Evolutionary conservation across 352 stramenopile species (phyloP), one percentile per base, ranked within the genome.

Genomic region (Phytophthora hibernalis): DNA sequence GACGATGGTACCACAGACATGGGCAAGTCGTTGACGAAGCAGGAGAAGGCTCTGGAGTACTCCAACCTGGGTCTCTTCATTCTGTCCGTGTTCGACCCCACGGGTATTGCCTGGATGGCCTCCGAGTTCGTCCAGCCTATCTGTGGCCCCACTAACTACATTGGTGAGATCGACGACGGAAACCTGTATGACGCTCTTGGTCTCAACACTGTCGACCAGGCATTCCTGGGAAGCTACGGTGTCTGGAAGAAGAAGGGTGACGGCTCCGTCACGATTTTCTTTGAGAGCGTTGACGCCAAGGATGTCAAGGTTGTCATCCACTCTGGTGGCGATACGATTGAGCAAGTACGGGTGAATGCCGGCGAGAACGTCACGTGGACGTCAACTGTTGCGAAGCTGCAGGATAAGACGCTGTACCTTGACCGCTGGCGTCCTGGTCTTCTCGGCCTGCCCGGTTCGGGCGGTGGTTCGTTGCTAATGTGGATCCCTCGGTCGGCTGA

Each of bases 81-180:
- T 1, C 55, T 89, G 35, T 71, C 78, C 7, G 69, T 73, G 13
- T 80, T 89, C 12, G 78, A 89, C 38, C 74, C 76, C 0, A 89
- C 72, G 6, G 76, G 78, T 48, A 69, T 89, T 53, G 76, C 74
- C 12, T 72, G 55, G 47, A 76, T 89, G 68, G 70, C 71, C 0
- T 77, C 72, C 26, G 73, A 84, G 61, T 89, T 80, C 28, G 66
- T 87, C 3, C 76, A 89, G 66, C 74, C 80, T 26, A 86, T 86
- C 28, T 89, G 80, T 69, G 76, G 77, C 2, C 80, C 80, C 0
- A 83, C 70, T 4, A 60, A 70, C 10, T 77, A 74, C 48, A 37
- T 85, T 3, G 76, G 79, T 16, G 73, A 86, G 47, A 81, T 89
- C 30, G 80, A 89, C 22, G 76, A 83, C 21, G 80, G 80, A 3